These are phyloP conservation scores for Chlamydomonas reinhardtii DNA, from an alignment of 163 green algal species.

Conservation along the genomic window DNA sequence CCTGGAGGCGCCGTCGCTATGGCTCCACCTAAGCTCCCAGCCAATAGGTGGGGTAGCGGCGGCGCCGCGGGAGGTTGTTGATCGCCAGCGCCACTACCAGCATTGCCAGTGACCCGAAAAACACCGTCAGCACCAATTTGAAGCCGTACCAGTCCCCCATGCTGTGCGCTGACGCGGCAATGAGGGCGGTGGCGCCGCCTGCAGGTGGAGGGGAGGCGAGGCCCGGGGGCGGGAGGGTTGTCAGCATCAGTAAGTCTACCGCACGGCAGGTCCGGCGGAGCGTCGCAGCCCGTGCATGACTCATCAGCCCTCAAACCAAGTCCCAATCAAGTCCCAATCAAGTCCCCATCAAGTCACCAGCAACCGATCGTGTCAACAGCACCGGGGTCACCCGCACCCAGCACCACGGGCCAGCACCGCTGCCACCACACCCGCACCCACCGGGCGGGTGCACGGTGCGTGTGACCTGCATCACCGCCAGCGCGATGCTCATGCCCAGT, in stretches of 20 bases:
- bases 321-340: too few relatives aligned
- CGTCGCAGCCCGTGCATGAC: too few relatives aligned
- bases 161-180: conserved; percentile 45
- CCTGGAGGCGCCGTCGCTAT: too few relatives aligned
- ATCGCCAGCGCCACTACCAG: conserved; percentile 59
- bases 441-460: conserved; percentile 71
- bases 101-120: conserved; percentile 58
- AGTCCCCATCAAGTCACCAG: too few relatives aligned
- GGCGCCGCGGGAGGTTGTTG: conserved; percentile 59
- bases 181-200: conserved; percentile 75
- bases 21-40: background rate
- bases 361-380: too few relatives aligned
- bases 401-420: too few relatives aligned
- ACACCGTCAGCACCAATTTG: conserved; percentile 67
- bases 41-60: conserved; percentile 71
- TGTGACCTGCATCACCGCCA: conserved; percentile 71
- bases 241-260: too few relatives aligned
- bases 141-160: conserved; percentile 65
- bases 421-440: conserved; percentile 8
- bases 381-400: too few relatives aligned
- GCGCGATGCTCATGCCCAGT: conserved; percentile 69
- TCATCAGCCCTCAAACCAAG: too few relatives aligned
- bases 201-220: too few relatives aligned
- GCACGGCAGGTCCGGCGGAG: too few relatives aligned
- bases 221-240: too few relatives aligned